Percentiles rank a stretch among this genome's conserved stretches.
These are phyloP conservation scores for Cercospora janseana DNA, from an alignment of 2,329 filamentous ascomycete genomes.

Conservation along the genomic window DNA sequence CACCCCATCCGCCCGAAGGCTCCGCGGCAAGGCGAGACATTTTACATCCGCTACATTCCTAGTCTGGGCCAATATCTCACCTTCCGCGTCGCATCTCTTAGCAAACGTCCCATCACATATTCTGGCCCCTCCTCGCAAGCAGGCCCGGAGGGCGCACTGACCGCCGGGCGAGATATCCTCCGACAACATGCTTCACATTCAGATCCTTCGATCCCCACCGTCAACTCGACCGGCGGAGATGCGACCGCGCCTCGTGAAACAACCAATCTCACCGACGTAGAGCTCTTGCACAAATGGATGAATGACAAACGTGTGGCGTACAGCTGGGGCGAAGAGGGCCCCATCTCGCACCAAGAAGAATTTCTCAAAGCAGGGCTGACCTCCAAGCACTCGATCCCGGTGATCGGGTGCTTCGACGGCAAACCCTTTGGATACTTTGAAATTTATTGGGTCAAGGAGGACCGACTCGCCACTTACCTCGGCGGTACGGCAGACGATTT, in stretches of 20 bases:
- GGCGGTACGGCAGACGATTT: constrained; percentile 71
- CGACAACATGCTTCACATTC: constrained; percentile 34
- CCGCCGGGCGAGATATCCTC: constrained; percentile 33
- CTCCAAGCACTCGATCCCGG: constrained; percentile 77
- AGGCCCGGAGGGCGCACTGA: constrained; percentile 32
- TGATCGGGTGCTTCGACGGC: constrained; percentile 90
- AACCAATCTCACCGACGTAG: constrained; percentile 53
- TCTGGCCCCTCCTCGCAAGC: constrained; percentile 52
- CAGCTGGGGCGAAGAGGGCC: constrained; percentile 75
- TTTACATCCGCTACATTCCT: constrained; percentile 85
- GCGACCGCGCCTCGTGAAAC: constrained; percentile 17
- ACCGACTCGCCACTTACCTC: constrained; percentile 69
- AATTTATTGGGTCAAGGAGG: constrained; percentile 97
- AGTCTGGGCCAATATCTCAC: constrained; percentile 81
- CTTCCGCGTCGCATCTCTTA: constrained; percentile 77
- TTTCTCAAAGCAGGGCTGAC: constrained; percentile 68
- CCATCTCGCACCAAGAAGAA: constrained; percentile 55
- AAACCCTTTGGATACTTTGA: constrained; percentile 97
- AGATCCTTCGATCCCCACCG: constrained; percentile 47
- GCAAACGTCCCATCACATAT: constrained; percentile 62
- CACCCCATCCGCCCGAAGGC: constrained; percentile 88
- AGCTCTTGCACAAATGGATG: constrained; percentile 84
- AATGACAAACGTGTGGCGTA: constrained; percentile 75
- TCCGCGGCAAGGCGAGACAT: constrained; percentile 82
- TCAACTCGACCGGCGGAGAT: constrained; percentile 20